Evolutionary conservation across 805 yeast species (phyloP).

Genomic region (Yarrowia divulgata): DNA sequence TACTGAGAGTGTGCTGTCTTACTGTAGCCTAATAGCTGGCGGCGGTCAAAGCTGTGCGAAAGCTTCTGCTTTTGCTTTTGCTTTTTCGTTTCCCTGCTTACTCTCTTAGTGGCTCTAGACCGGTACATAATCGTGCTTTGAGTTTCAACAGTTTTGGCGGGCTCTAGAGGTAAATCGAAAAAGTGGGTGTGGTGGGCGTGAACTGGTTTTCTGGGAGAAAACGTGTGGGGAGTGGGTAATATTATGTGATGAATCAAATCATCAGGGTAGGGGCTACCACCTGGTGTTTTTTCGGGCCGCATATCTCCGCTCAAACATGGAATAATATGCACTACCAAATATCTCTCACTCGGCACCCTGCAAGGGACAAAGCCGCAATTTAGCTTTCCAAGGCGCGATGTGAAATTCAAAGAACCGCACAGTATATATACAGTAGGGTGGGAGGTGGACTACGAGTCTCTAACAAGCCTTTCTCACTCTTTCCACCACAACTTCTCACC

Average conservation of each 20-base stretch:
- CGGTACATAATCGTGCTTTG: conserved; percentile 36
- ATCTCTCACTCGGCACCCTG: conserved; percentile 22
- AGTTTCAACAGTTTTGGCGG: conserved; percentile 13
- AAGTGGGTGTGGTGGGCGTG: background rate
- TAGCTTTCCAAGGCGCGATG: conserved; percentile 26
- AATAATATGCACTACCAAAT: background rate
- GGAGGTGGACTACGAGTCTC: background rate
- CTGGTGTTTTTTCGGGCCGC: too few species aligned
- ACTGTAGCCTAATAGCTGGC: too few species aligned
- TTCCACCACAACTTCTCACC: too few species aligned
- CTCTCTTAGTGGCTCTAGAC: conserved; percentile 28
- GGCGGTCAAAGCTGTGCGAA: too few species aligned
- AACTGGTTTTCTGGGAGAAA: background rate
- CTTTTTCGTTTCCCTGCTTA: background rate
- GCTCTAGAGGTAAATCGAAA: background rate
- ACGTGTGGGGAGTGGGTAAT: background rate
- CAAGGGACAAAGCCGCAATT: conserved; percentile 26
- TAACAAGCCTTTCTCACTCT: background rate
- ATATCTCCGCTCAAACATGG: too few species aligned
- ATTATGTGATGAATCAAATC: background rate
- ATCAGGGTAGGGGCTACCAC: background rate
- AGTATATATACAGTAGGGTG: background rate
- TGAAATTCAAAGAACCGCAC: conserved; percentile 25
- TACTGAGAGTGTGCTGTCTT: too few species aligned
- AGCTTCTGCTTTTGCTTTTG: too few species aligned